Evolutionary conservation across 202 grass and related monocot species (phyloP), one percentile per base, ranked within the genome.

Genomic region (Panicum hallii): DNA sequence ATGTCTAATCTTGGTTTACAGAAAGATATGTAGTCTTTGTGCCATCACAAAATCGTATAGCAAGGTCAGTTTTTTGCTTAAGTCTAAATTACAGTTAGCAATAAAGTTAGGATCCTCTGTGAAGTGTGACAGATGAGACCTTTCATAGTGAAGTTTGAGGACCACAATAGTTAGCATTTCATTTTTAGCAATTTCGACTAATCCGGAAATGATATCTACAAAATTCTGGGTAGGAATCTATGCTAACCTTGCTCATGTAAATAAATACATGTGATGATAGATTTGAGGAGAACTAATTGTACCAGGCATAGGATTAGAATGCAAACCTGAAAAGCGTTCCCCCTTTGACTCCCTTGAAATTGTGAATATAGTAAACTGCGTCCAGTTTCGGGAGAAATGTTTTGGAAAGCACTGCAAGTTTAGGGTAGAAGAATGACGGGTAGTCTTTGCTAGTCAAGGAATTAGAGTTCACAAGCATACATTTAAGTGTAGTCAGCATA

Each of bases 301-400:
- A 45, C 66, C 28, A 36, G 44, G 15, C 28, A n/a, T 36, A 83
- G 9, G 67, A 87, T 42, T 12, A 68, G 10, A 64, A 63, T 52
- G 52, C 72, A 47, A 84, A 94, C 93, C 96, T 99, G 93, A 96
- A 92, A 65, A 99, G 93, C 32, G 73, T 86, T 64, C 93, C 96
- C 64, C 93, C 96, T 87, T 92, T 99, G 9, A 78, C 79, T 63
- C 96, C 93, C 87, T 99, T 99, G 78, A 96, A 99, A 88, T 99
- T 99, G 88, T 99, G 93, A 80, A 99, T 89, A 87, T 99, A 95
- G 64, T 95, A 99, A 53, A 99, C 84, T n/a, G 96, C 94, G 72
- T 99, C 96, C 84, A 99, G 50, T 76, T 96, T 99, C 0, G 93
- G 96, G 83, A 99, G 89, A 84, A 99, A 94, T 41, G 93, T 88